Evolutionary conservation across 2,329 filamentous ascomycete genomes (phyloP).

Genomic region (Diplodia scrobiculata): DNA sequence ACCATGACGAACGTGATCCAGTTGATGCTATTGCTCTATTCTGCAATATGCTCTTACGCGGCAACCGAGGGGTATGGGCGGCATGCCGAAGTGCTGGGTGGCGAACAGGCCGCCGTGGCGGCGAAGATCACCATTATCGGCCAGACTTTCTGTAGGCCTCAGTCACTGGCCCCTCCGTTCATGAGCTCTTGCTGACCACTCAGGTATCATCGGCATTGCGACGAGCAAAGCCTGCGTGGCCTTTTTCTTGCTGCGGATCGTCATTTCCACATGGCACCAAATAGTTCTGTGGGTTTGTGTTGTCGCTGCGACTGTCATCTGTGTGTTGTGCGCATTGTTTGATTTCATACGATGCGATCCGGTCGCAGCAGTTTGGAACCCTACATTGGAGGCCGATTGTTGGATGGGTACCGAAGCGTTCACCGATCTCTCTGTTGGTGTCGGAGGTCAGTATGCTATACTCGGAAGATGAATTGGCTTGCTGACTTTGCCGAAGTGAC

Average conservation of each 20-base stretch:
- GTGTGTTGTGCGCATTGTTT: slow-evolving; percentile 36
- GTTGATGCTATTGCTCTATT: slow-evolving; percentile 37
- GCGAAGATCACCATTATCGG: slow-evolving; percentile 41
- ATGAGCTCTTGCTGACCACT: not conserved
- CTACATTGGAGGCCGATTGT: slow-evolving; percentile 34
- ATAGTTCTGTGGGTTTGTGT: slow-evolving; percentile 40
- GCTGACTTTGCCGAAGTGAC: slow-evolving; percentile 35
- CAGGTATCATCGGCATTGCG: slow-evolving; percentile 38
- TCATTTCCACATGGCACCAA: slow-evolving; percentile 38
- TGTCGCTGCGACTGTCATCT: slow-evolving; percentile 36
- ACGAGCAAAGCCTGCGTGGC: slow-evolving; percentile 39
- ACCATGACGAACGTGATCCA: slow-evolving; percentile 25
- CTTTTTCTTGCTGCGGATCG: slow-evolving; percentile 40
- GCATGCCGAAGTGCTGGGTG: slow-evolving; percentile 33
- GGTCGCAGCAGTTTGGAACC: slow-evolving; percentile 38
- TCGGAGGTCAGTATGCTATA: slow-evolving; percentile 1
- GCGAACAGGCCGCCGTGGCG: slow-evolving; percentile 37
- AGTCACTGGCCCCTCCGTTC: too few relatives aligned
- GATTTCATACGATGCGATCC: slow-evolving; percentile 39
- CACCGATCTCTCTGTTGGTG: slow-evolving; percentile 29
- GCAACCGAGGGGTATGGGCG: slow-evolving; percentile 37
- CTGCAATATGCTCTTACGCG: slow-evolving; percentile 36
- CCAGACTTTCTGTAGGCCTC: slow-evolving; percentile 36
- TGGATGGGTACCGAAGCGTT: slow-evolving; percentile 35
- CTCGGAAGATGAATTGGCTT: not conserved